Base-by-base conservation (phyloP, 306 rosid genomes). In the Ziziphus jujuba region DNA sequence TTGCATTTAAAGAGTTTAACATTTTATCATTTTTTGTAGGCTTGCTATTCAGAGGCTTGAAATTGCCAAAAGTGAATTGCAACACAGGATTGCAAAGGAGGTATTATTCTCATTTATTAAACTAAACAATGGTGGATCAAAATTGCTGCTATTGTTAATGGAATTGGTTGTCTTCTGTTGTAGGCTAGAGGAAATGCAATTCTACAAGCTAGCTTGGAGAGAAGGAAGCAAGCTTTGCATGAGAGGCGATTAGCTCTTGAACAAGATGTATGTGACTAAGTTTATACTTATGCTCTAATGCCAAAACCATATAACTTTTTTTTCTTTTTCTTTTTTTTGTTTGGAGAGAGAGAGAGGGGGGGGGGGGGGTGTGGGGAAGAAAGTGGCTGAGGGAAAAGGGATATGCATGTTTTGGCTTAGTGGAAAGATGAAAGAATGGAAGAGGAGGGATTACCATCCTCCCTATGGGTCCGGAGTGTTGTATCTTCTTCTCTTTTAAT, bases 151-250 rank as follows among this genome's bases (percentile, higher is more conserved):
- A 57, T 47, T 59, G 36, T 66, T 71, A 67, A 81, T 68, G 65
- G 50, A 49, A 64, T 70, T 59, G 59, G 17, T 38, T 57, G 17
- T 73, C 61, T 65, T 56, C 66, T 62, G 24, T 71, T 80, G 50
- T 68, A 95, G 99, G 96, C 99, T 60, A 88, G 99, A 81, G 99
- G 96, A 81, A 95, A 95, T 81, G 99, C 96, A 66, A 88, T 90
- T 82, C 79, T 95, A 81, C 99, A 95, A 80, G 99, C 97, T 75
- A 90, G 99, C 87, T 84, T 95, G 75, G 99, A 95, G 77, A 88
- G 99, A 88, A 88, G 97, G 81, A 95, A 95, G 81, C 97, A 95
- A 76, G 99, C 99, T 79, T 78, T 95, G 89, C 99, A 95, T 68
- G 99, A 95, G 80, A 82, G 97, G 69, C 97, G 99, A 57, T 70